Evolutionary conservation across 352 stramenopile species (phyloP).

Genomic region (Aphanomyces euteiches): DNA sequence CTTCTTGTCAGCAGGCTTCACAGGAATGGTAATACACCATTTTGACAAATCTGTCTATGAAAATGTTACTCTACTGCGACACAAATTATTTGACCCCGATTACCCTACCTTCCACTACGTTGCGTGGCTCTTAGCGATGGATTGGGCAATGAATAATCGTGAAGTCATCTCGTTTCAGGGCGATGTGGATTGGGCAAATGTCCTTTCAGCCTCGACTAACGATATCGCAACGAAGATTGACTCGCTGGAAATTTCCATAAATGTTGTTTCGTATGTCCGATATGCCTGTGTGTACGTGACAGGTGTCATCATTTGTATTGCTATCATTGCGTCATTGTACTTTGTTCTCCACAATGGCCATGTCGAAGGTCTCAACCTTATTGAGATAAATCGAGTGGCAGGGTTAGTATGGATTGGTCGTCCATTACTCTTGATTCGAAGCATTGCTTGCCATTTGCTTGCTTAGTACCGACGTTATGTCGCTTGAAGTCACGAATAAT

Average conservation of each 20-base stretch:
- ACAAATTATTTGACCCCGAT: neutral
- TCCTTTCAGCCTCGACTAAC: neutral
- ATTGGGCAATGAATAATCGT: constrained; percentile 23
- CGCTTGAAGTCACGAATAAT: neutral
- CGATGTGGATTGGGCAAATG: neutral
- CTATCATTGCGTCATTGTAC: neutral
- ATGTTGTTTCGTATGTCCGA: constrained; percentile 18
- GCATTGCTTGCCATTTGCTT: constrained; percentile 7
- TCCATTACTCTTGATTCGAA: constrained; percentile 12
- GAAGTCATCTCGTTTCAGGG: constrained; percentile 23
- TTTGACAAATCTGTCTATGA: neutral
- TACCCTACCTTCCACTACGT: neutral
- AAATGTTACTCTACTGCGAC: neutral
- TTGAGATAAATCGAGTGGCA: constrained; percentile 19
- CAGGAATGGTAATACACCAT: neutral
- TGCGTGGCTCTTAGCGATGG: constrained; percentile 9
- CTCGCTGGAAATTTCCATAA: constrained; percentile 11
- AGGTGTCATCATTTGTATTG: constrained; percentile 2
- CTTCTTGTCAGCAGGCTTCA: no score
- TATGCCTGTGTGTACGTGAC: constrained; percentile 17
- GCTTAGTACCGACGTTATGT: neutral
- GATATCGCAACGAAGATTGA: neutral
- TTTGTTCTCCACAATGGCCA: neutral
- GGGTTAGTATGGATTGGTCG: constrained; percentile 25
- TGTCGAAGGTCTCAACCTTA: constrained; percentile 17